Conservation (phyloP, 2,329 filamentous ascomycete species). For the Verticillium isaacii region DNA sequence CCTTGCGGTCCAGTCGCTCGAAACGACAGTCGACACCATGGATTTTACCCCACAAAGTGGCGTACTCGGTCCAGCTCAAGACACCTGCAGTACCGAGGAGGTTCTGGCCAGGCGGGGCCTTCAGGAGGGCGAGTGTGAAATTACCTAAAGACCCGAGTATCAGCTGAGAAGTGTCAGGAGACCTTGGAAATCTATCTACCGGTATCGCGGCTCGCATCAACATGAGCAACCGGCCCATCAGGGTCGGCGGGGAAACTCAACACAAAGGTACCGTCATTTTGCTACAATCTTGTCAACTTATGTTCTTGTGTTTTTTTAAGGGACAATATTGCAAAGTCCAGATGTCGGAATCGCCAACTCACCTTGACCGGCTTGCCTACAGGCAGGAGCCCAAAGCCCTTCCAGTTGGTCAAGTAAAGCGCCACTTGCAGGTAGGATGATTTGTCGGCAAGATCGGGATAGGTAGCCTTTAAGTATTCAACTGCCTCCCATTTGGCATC, state of each 20-base stretch:
- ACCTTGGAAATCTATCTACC: neutral
- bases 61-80: neutral
- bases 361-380: neutral
- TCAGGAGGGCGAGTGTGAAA: neutral
- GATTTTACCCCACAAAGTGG: neutral
- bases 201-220: neutral
- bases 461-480: neutral
- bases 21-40: neutral
- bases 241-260: neutral
- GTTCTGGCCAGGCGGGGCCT: neutral
- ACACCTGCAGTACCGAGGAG: neutral
- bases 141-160: neutral
- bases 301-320: too few species aligned
- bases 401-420: neutral
- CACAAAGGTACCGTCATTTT: neutral
- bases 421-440: neutral
- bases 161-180: too few species aligned
- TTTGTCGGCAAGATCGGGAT: neutral
- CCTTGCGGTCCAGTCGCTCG: neutral
- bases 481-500: conserved; percentile 10
- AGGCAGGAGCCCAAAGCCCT: neutral
- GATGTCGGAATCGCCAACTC: too few species aligned
- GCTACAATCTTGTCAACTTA: neutral
- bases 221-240: neutral
- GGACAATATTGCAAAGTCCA: too few species aligned